Evolutionary conservation across 2,329 filamentous ascomycete species (phyloP), one percentile per base, ranked within the genome.

Genomic region (Coniella vitis): DNA sequence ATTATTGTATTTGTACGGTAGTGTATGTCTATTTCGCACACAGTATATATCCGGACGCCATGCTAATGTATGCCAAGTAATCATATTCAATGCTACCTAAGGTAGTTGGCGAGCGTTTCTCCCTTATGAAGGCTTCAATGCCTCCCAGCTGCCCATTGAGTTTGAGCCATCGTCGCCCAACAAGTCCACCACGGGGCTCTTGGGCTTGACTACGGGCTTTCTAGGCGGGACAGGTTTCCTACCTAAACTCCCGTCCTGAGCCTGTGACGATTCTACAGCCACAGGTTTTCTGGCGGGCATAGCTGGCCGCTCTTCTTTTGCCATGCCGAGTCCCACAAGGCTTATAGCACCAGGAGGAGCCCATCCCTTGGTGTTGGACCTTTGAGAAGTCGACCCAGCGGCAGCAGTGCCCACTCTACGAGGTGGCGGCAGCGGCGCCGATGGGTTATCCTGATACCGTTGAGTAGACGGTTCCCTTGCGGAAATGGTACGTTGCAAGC

Each of bases 141-240:
- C 74, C 57, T 79, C 74, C 76, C 76, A 81, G 19, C 73, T 69
- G 12, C 72, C 71, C 62, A 78, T 66, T 34, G 72, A 46, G 32
- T 64, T 64, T n/a, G 58, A 62, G 17, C 64, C 67, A 38, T 78
- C 74, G 38, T 69, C 70, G 2, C 62, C 63, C 29, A 78, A 59
- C 39, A 76, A 66, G 53, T 78, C 76, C 16, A 78, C 58, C 38
- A 71, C 55, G 52, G 68, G 60, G 50, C 41, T 54, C 45, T 56
- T 47, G 19, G 58, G 45, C 29, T 57, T 68, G 41, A 67, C 55
- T 45, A 58, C 53, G 46, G 55, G 57, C 47, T 56, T 61, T 50
- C 62, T 58, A 21, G 40, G 17, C 20, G 52, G 49, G 3, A 34
- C 22, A 21, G 52, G 41, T 7, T 48, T 48, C 12, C 20, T 29